Conservation (phyloP, 805 yeast species). For the Lipomyces kockii region DNA sequence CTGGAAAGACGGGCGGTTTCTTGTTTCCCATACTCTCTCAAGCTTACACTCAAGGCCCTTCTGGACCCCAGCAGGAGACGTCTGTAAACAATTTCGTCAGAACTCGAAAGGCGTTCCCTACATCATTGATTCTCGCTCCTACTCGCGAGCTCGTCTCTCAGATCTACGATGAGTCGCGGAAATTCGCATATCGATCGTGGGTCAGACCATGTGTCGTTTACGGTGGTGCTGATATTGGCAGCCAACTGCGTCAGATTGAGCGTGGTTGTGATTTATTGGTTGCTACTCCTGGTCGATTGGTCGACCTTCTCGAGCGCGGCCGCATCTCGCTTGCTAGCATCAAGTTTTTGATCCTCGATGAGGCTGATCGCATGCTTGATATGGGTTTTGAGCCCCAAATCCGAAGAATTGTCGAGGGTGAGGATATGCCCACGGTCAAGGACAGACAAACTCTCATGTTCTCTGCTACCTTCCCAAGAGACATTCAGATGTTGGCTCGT, state of each 20-base stretch:
- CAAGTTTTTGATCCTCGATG: constrained; percentile 93
- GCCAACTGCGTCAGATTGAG: constrained; percentile 84
- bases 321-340: constrained; percentile 85
- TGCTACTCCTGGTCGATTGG: constrained; percentile 99
- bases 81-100: constrained; percentile 49
- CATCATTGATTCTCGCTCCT: constrained; percentile 95
- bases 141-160: constrained; percentile 99
- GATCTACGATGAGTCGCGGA: constrained; percentile 93
- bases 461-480: constrained; percentile 98
- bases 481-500: constrained; percentile 94
- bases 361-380: constrained; percentile 99
- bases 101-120: constrained; percentile 82
- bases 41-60: constrained; percentile 87
- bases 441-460: constrained; percentile 97
- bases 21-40: constrained; percentile 95
- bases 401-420: constrained; percentile 95
- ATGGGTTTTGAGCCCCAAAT: constrained; percentile 99
- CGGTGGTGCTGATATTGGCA: constrained; percentile 96
- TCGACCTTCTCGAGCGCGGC: constrained; percentile 94
- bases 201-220: constrained; percentile 94
- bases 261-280: constrained; percentile 95
- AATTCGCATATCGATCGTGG: constrained; percentile 98
- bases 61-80: constrained; percentile 52
- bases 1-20: constrained; percentile 99
- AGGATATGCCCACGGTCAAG: constrained; percentile 93